phyloP scores from a whole-genome alignment of 305 asterid genomes.

The Plantago lanceolata region DNA sequence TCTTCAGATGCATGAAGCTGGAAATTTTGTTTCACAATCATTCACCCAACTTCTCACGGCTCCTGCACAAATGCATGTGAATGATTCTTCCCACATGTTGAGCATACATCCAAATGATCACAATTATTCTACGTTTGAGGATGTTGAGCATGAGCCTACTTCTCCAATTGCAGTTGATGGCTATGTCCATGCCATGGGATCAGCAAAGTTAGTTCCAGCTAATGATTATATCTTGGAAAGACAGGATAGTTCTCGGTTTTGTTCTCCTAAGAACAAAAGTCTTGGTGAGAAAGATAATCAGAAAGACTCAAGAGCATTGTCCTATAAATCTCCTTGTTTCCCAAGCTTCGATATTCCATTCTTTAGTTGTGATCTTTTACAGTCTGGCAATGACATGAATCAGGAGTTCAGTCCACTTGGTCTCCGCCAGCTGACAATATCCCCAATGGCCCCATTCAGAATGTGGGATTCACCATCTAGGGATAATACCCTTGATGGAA shows the following conservation, averaged over 20 bases:
- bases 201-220: slow-evolving; percentile 49
- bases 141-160: slow-evolving; percentile 35
- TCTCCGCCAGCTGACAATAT: slow-evolving; percentile 85
- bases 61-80: slow-evolving; percentile 38
- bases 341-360: slow-evolving; percentile 94
- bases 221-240: slow-evolving; percentile 50
- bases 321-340: slow-evolving; percentile 96
- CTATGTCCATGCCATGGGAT: slow-evolving; percentile 39
- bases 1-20: slow-evolving; percentile 36
- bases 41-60: slow-evolving; percentile 32
- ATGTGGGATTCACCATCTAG: slow-evolving; percentile 89
- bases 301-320: slow-evolving; percentile 62
- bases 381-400: slow-evolving; percentile 69
- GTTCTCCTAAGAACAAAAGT: slow-evolving; percentile 34
- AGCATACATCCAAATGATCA: slow-evolving; percentile 36
- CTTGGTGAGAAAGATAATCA: slow-evolving; percentile 33
- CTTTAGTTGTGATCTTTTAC: slow-evolving; percentile 85
- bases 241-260: slow-evolving; percentile 35
- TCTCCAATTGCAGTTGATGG: slow-evolving; percentile 38
- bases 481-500: slow-evolving; percentile 49
- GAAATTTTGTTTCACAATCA: slow-evolving; percentile 39
- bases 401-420: slow-evolving; percentile 98
- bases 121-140: slow-evolving; percentile 36
- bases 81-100: slow-evolving; percentile 38
- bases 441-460: slow-evolving; percentile 75